Evolutionary conservation across 306 rosid species (phyloP).

Genomic region (Cotoneaster glaucophyllus): DNA sequence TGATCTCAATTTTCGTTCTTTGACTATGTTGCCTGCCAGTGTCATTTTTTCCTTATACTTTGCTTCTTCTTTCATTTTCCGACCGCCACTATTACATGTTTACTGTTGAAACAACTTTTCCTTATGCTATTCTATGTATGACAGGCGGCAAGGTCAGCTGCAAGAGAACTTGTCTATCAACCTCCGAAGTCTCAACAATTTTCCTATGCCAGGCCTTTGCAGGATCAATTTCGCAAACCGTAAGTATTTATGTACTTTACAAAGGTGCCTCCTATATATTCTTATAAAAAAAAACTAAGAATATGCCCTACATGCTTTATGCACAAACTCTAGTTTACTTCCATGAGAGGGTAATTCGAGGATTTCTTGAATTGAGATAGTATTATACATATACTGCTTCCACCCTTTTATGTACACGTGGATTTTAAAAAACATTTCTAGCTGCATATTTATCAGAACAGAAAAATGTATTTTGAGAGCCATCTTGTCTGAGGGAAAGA

Average conservation of each 20-base stretch:
- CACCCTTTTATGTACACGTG: background rate
- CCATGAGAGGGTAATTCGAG: background rate
- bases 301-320: background rate
- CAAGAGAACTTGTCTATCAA: conserved; percentile 29
- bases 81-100: background rate
- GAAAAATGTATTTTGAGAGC: background rate
- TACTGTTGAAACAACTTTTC: conserved; percentile 15
- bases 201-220: conserved; percentile 45
- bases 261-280: background rate
- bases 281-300: background rate
- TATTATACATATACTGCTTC: background rate
- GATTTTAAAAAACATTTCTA: background rate
- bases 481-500: background rate
- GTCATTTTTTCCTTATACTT: background rate
- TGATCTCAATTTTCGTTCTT: background rate
- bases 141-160: conserved; percentile 53
- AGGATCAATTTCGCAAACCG: conserved; percentile 47
- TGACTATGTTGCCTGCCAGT: conserved; percentile 6
- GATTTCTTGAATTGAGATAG: background rate
- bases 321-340: background rate
- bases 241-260: conserved; percentile 25
- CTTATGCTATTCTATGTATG: conserved; percentile 21
- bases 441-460: background rate
- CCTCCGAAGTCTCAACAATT: conserved; percentile 51
- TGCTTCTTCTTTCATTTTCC: conserved; percentile 11